Evolutionary conservation across 371 early-diverging fungal genomes (phyloP), one percentile per base, ranked within the genome.

Genomic region (Nematocida sp.): DNA sequence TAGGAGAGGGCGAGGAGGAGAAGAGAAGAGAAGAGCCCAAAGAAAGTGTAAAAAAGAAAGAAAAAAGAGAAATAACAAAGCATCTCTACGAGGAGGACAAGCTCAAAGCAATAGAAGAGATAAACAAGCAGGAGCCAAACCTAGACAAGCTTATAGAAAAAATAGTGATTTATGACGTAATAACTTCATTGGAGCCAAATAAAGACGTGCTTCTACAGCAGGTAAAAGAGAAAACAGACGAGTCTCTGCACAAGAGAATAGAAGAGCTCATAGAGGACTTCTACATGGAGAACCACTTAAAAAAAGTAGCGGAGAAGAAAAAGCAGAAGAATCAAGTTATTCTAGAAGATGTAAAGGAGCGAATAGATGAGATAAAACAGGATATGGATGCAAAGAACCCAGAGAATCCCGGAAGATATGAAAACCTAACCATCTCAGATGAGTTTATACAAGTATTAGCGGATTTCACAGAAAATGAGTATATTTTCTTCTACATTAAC

Each of bases 381-480:
- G 23, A 30, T 2, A 48, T 68, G 28, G 57, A 71, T 25, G 30
- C 51, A 11, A 39, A 45, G 25, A 26, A 13, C 0, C 11, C 69
- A 38, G 36, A 50, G 25, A 33, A 28, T n/a, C 48, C 63, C 9
- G 30, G 38, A 9, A 63, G 30, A 33, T 63, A 63, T 30, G 20
- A 13, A 25, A 39, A 71, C 36, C 16, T 71, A 13, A 25, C 18
- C 23, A 48, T 71, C n/a, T 47, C 47, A 26, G 25, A 40, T 55
- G 33, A 28, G 2, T 50, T 71, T 13, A 23, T 71, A 5, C 60
- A 71, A 4, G 9, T 42, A 7, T 32, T 59, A 20, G 18, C 42
- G 11, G 16, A 23, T 28, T 71, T 59, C 39, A 61, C 53, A n/a
- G 75, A 71, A 5, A 33, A 47, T 16, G 63, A 71, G 75, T 71